Percentiles rank a stretch among this genome's conserved stretches.
phyloP scores from a whole-genome alignment of 768 basidiomycete genomes.

The Termitomyces sp. region DNA sequence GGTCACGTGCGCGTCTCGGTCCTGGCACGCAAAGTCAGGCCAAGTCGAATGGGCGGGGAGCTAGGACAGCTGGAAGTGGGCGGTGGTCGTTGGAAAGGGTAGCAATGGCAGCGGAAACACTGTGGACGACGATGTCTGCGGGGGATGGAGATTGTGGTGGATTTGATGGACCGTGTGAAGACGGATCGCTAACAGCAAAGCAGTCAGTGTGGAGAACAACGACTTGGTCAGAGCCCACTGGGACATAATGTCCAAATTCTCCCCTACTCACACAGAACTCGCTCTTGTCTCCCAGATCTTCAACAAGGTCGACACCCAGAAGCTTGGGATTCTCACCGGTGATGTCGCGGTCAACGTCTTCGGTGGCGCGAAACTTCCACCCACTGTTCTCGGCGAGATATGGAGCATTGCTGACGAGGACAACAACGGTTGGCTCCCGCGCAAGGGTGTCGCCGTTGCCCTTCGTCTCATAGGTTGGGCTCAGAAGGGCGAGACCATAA shows the following conservation, averaged over 20 bases:
- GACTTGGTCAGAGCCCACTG: slow-evolving; percentile 9
- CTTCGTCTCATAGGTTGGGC: slow-evolving; percentile 91
- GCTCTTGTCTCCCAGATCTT: slow-evolving; percentile 73
- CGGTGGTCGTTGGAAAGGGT: no score
- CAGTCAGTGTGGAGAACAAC: background rate
- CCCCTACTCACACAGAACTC: slow-evolving; percentile 43
- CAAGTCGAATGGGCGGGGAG: background rate
- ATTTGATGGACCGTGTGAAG: slow-evolving; percentile 16
- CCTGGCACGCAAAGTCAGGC: background rate
- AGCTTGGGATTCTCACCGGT: slow-evolving; percentile 81
- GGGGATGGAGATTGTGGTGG: background rate
- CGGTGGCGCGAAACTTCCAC: slow-evolving; percentile 73
- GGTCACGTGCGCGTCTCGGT: slow-evolving; percentile 9
- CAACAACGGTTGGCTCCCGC: slow-evolving; percentile 89
- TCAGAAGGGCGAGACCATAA: slow-evolving; percentile 75
- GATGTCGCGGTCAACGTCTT: slow-evolving; percentile 89
- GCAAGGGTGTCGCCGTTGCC: slow-evolving; percentile 82
- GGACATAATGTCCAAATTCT: slow-evolving; percentile 41
- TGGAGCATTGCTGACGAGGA: slow-evolving; percentile 92
- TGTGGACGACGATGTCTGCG: background rate
- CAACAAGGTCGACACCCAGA: slow-evolving; percentile 66
- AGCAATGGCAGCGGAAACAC: background rate
- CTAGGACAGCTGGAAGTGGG: background rate
- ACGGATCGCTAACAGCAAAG: slow-evolving; percentile 2
- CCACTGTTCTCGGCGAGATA: slow-evolving; percentile 81